Evolutionary conservation across 129 eudicot genomes (phyloP), one percentile per base, ranked within the genome.

Genomic region (Helianthus tuberosus): DNA sequence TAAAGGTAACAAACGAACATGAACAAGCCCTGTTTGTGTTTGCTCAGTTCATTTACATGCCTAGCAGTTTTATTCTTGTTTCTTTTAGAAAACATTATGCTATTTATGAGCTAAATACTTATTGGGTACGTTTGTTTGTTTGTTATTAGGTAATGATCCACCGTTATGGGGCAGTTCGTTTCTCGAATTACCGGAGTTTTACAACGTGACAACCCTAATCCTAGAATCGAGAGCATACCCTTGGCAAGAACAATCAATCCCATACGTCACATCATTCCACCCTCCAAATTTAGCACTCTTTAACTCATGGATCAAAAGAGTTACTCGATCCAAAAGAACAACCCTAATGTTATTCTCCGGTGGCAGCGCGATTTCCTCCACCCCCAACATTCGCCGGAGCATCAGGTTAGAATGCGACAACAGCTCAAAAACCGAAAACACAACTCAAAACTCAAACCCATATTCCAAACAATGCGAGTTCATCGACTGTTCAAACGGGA

Each of bases 181-280:
- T 65, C 88, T 93, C 3, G 92, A 87, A 78, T 51, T 86, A 32
- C 92, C 90, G 0, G 89, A 86, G 58, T 89, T 87, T 63, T 89
- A 43, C 35, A 93, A 93, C 58, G 66, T 93, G 5, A 93, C 92
- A 1, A 87, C 81, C 0, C 68, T 93, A 75, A 84, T 85, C 25
- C 72, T 76, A 17, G 98, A 93, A 69, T 62, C 87, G 1, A 79
- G 96, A 17, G 96, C 98, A 15, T 93, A 84, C 72, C 84, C 96
- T 0, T 93, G 86, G 91, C 98, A 93, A 68, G 98, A 93, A 65
- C 82, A 74, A 23, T 87, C 92, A 0, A 79, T 93, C 3, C 96
- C 98, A 0, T 87, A 94, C 62, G 89, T 91, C 14, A 90, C 97
- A 11, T 90, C 98, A 29, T 94, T 94, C 51, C 98, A 90, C 69